Evolutionary conservation across 305 asterid genomes (phyloP).

Genomic region (Plantago coronopus): DNA sequence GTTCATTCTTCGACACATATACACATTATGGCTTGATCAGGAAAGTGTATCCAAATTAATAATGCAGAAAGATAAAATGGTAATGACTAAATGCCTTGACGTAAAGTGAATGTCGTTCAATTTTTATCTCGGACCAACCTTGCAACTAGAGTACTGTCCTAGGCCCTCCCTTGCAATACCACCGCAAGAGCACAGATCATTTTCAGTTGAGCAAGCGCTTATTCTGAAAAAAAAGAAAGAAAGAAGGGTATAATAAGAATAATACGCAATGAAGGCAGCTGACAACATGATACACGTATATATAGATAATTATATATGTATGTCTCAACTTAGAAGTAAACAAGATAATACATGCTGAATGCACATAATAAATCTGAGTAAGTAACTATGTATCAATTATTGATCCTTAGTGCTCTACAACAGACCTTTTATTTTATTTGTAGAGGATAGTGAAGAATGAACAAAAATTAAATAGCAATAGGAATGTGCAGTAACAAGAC

Average conservation of each 20-base stretch:
- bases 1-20: not conserved
- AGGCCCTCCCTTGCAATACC: constrained; percentile 23
- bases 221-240: constrained; percentile 54
- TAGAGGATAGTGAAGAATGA: not conserved
- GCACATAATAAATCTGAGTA: no score
- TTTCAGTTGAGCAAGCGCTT: constrained; percentile 43
- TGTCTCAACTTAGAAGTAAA: no score
- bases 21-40: not conserved
- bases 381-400: no score
- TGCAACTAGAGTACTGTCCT: constrained; percentile 24
- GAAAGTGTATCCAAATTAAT: not conserved
- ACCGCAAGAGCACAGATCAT: constrained; percentile 61
- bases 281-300: not conserved
- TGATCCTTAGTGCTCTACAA: not conserved
- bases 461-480: not conserved
- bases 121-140: constrained; percentile 34
- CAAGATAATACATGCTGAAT: no score
- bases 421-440: not conserved
- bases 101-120: not conserved
- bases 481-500: not conserved
- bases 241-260: constrained; percentile 16
- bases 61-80: not conserved
- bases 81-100: not conserved
- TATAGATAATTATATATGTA: not conserved
- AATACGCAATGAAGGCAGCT: not conserved